phyloP scores from a whole-genome alignment of 2,329 filamentous ascomycete species.

The Alternaria burnsii region DNA sequence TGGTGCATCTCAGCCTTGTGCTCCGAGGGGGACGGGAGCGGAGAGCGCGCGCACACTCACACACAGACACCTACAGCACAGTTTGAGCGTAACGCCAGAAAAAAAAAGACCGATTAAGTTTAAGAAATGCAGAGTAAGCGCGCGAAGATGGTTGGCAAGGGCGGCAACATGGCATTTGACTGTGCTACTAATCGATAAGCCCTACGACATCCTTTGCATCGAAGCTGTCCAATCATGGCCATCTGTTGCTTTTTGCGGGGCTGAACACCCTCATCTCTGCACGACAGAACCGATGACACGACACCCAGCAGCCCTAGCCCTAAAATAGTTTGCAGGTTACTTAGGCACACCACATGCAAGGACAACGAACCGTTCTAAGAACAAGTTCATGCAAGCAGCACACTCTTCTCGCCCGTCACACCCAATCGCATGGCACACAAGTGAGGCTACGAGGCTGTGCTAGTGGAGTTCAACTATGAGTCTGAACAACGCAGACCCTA shows the following conservation, averaged over 20 bases:
- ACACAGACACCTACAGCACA: not conserved
- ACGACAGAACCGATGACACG: conserved; percentile 20
- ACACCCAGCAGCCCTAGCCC: conserved; percentile 3
- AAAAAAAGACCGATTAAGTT: not conserved
- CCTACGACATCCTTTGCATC: conserved; percentile 4
- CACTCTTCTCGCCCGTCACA: conserved; percentile 3
- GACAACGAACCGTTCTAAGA: conserved; percentile 29
- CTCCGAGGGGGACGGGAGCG: conserved; percentile 8
- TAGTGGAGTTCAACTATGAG: not conserved
- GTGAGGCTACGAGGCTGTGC: conserved; percentile 32
- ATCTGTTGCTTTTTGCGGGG: conserved; percentile 23
- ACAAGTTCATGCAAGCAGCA: conserved; percentile 33
- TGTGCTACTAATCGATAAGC: conserved; percentile 5
- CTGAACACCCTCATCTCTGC: conserved; percentile 21
- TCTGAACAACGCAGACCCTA: conserved; percentile 32
- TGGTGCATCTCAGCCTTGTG: conserved; percentile 9
- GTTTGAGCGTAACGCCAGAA: not conserved
- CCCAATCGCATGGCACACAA: conserved; percentile 15
- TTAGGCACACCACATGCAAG: conserved; percentile 9
- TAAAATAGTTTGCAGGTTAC: conserved; percentile 17
- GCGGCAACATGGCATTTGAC: conserved; percentile 1
- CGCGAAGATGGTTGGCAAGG: not conserved
- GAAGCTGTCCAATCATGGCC: not conserved
- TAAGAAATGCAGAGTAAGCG: not conserved
- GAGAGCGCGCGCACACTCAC: not conserved